Percentiles rank a stretch among this genome's conserved stretches.
phyloP scores from a whole-genome alignment of 495 filamentous ascomycete genomes.

The Podospora conica region DNA sequence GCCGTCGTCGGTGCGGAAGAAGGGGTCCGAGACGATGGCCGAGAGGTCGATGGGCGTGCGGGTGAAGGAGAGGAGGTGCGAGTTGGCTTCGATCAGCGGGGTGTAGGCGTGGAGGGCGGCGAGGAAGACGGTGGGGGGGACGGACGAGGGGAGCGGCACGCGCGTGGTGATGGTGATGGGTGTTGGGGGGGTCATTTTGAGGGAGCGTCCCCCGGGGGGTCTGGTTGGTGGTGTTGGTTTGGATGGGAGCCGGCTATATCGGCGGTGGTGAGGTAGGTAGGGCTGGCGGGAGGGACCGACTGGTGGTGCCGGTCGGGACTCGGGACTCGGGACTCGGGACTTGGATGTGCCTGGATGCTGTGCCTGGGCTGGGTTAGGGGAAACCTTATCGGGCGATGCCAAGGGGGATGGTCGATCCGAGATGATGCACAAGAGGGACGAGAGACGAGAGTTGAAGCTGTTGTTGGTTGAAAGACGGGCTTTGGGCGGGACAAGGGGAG shows the following conservation, averaged over 20 bases:
- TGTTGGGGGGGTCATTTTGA: background rate
- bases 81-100: slow-evolving; percentile 34
- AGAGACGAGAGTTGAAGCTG: background rate
- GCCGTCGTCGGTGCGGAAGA: slow-evolving; percentile 24
- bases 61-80: slow-evolving; percentile 25
- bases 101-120: slow-evolving; percentile 28
- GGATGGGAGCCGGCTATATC: background rate
- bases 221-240: background rate
- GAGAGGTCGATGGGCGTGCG: slow-evolving; percentile 19
- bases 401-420: background rate
- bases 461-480: background rate
- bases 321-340: background rate
- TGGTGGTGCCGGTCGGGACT: background rate
- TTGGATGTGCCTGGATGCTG: background rate
- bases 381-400: background rate
- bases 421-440: background rate
- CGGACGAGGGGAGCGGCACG: slow-evolving; percentile 29
- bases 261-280: background rate
- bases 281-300: background rate
- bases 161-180: slow-evolving; percentile 15
- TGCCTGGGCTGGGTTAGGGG: background rate
- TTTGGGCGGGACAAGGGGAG: background rate
- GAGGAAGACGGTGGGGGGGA: slow-evolving; percentile 25
- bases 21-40: slow-evolving; percentile 29
- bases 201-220: background rate